Percentiles rank a stretch among this genome's conserved stretches.
phyloP scores from a whole-genome alignment of 345 rosid species.

The Noccaea bulbosa region DNA sequence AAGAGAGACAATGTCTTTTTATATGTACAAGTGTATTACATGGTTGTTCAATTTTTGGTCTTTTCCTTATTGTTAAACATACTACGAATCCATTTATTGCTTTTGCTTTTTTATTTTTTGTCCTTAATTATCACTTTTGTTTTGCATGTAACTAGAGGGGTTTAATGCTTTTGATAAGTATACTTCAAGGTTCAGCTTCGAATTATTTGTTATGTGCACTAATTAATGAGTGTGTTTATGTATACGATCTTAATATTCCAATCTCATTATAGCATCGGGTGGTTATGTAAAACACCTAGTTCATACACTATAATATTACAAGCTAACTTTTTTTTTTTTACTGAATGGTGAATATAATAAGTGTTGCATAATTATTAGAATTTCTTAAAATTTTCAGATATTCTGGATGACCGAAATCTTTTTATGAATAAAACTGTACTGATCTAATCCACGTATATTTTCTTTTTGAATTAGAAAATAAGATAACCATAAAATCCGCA shows the following conservation, averaged over 20 bases:
- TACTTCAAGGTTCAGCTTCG: background rate
- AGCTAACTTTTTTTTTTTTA: no score
- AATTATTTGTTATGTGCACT: constrained; percentile 9
- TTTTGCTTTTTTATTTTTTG: background rate
- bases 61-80: constrained; percentile 15
- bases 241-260: background rate
- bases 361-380: no score
- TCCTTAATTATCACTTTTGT: background rate
- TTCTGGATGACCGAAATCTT: no score
- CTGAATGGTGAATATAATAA: no score
- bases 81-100: background rate
- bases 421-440: no score
- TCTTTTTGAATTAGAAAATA: no score
- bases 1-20: background rate
- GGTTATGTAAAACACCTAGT: no score
- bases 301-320: no score
- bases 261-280: no score
- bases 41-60: background rate
- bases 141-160: constrained; percentile 10
- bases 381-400: no score
- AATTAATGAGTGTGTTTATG: background rate
- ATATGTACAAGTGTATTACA: background rate
- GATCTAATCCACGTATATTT: no score
- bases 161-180: background rate
- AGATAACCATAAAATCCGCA: no score